Percentiles rank a stretch among this genome's conserved stretches.
These are phyloP conservation scores for Podila clonocystis DNA, from an alignment of 192 early-diverging fungal genomes.

Conservation along the genomic window DNA sequence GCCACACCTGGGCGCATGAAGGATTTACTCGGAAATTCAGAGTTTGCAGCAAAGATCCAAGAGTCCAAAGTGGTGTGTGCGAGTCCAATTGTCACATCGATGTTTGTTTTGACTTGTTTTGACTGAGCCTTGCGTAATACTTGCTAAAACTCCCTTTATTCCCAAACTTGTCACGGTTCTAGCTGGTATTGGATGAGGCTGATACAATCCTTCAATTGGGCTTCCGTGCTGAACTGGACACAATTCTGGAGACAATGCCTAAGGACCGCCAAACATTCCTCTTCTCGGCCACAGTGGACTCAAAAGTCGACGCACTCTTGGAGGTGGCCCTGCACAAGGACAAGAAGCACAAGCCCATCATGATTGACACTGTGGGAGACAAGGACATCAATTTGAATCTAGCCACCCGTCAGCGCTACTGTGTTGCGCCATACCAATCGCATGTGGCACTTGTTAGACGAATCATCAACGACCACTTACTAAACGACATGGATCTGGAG, in stretches of 20 bases:
- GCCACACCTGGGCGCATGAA: slow-evolving; percentile 96
- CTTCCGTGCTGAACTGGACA: slow-evolving; percentile 86
- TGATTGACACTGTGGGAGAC: slow-evolving; percentile 85
- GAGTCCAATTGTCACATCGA: background rate
- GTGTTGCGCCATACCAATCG: slow-evolving; percentile 66
- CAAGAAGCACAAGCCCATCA: slow-evolving; percentile 61
- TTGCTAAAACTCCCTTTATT: background rate
- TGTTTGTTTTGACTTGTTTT: slow-evolving; percentile 5
- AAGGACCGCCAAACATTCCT: slow-evolving; percentile 86
- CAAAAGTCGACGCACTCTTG: slow-evolving; percentile 73
- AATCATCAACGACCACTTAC: slow-evolving; percentile 69
- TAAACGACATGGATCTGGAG: slow-evolving; percentile 37
- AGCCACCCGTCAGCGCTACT: slow-evolving; percentile 81
- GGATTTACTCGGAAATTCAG: slow-evolving; percentile 67
- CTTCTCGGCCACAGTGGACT: slow-evolving; percentile 91
- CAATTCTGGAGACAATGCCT: slow-evolving; percentile 70
- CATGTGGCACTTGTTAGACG: slow-evolving; percentile 74
- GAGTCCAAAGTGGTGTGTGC: slow-evolving; percentile 59
- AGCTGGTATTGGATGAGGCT: slow-evolving; percentile 93
- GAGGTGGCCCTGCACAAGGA: slow-evolving; percentile 65
- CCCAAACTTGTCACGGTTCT: background rate
- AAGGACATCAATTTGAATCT: slow-evolving; percentile 85
- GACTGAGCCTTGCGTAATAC: background rate
- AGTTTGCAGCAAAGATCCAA: slow-evolving; percentile 57
- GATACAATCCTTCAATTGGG: slow-evolving; percentile 95